A percentile compares a stretch with the other conserved stretches of the same genome.
These are phyloP conservation scores for Pholiota adiposa DNA, from an alignment of 1,284 basidiomycete genomes.

Conservation along the genomic window DNA sequence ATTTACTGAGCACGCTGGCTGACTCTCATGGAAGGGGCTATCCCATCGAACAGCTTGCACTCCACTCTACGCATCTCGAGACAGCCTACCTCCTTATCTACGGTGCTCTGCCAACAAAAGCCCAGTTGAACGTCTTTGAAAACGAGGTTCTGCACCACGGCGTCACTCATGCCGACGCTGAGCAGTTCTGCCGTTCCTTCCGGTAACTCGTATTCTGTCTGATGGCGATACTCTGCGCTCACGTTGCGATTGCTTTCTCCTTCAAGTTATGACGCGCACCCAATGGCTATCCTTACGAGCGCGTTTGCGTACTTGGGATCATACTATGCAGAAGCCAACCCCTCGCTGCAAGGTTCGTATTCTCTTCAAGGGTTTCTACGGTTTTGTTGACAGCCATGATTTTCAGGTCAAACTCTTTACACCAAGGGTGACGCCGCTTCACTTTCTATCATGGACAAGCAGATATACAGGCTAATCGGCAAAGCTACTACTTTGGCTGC, in stretches of 20 bases:
- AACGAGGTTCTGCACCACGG: constrained; percentile 80
- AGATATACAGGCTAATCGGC: constrained; percentile 85
- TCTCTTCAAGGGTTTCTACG: background rate
- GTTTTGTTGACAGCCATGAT: background rate
- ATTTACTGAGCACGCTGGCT: background rate
- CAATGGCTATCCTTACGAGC: constrained; percentile 87
- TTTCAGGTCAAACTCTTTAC: constrained; percentile 75
- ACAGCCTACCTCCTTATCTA: constrained; percentile 88
- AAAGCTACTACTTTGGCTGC: constrained; percentile 88
- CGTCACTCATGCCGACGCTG: constrained; percentile 78
- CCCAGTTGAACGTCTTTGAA: constrained; percentile 67
- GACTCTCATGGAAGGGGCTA: constrained; percentile 67
- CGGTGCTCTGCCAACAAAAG: constrained; percentile 74
- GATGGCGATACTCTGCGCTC: background rate
- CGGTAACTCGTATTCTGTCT: constrained; percentile 43
- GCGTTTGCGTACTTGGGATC: constrained; percentile 87
- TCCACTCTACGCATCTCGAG: constrained; percentile 80
- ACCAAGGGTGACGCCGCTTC: constrained; percentile 69
- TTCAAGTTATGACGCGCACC: constrained; percentile 81
- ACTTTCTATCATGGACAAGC: constrained; percentile 84
- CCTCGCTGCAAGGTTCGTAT: constrained; percentile 67
- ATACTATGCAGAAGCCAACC: constrained; percentile 83
- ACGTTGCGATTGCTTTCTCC: constrained; percentile 5
- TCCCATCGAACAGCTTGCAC: constrained; percentile 88
- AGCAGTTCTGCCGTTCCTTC: constrained; percentile 81